These are phyloP conservation scores for Pleurotus tuber-regium DNA, from an alignment of 768 basidiomycete genomes.

Conservation along the genomic window DNA sequence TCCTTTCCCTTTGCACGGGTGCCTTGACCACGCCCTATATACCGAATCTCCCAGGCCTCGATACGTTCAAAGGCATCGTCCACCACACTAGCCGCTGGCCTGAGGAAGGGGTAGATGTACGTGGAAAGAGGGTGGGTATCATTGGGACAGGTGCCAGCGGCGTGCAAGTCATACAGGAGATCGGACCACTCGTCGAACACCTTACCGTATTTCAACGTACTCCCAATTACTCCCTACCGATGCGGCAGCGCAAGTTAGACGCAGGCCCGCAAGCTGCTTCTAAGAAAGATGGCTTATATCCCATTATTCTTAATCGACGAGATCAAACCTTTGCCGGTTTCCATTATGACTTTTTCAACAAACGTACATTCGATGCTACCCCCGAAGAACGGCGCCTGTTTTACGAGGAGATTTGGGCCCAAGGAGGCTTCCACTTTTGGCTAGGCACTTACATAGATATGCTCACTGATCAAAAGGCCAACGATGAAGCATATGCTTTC, in stretches of 20 bases:
- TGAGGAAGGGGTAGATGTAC: slow-evolving; percentile 17
- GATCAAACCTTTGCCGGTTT: slow-evolving; percentile 21
- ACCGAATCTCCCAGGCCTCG: slow-evolving; percentile 19
- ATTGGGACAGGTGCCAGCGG: slow-evolving; percentile 26
- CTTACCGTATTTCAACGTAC: slow-evolving; percentile 27
- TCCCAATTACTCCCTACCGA: slow-evolving; percentile 47
- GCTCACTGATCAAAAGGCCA: slow-evolving; percentile 17
- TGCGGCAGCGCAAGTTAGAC: slow-evolving; percentile 62
- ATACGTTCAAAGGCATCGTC: slow-evolving; percentile 21
- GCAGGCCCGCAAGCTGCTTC: slow-evolving; percentile 24
- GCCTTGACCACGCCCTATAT: slow-evolving; percentile 20
- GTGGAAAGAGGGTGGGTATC: slow-evolving; percentile 23
- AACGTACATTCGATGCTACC: slow-evolving; percentile 13
- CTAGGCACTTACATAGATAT: slow-evolving; percentile 17
- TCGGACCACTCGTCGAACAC: slow-evolving; percentile 17
- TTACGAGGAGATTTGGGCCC: slow-evolving; percentile 21
- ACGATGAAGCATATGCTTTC: slow-evolving; percentile 21
- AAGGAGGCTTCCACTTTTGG: slow-evolving; percentile 21
- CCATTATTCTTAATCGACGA: slow-evolving; percentile 18
- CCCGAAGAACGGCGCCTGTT: slow-evolving; percentile 19
- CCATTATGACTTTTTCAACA: slow-evolving; percentile 12
- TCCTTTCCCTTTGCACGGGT: slow-evolving; percentile 23
- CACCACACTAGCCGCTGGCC: slow-evolving; percentile 25
- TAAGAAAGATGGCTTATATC: slow-evolving; percentile 17
- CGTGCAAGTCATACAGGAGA: slow-evolving; percentile 24